Conservation (phyloP, 1,284 basidiomycete species). For the Bondarzewia mesenterica region DNA sequence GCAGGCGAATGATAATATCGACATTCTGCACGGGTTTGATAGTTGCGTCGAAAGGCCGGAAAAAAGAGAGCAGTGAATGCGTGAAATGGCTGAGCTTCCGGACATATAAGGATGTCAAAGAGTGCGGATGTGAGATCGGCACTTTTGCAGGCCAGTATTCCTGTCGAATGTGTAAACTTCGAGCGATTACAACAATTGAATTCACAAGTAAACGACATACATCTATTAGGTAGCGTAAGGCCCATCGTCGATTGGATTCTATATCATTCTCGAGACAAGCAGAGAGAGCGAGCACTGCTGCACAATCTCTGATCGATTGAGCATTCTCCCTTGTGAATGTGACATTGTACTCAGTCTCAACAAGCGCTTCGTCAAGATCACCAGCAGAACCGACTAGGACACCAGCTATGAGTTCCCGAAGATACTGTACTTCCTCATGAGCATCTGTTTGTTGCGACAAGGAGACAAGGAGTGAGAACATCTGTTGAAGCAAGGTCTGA, state of each 20-base stretch:
- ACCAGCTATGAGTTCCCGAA: slow-evolving; percentile 21
- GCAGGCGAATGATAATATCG: slow-evolving; percentile 29
- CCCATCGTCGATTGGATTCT: slow-evolving; percentile 21
- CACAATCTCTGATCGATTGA: slow-evolving; percentile 27
- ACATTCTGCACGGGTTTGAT: slow-evolving; percentile 17
- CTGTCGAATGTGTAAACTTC: slow-evolving; percentile 28
- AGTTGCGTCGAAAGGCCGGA: slow-evolving; percentile 4
- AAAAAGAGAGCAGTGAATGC: slow-evolving; percentile 24
- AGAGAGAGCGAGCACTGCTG: slow-evolving; percentile 18
- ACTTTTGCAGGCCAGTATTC: slow-evolving; percentile 35
- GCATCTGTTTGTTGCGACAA: slow-evolving; percentile 18
- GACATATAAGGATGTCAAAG: slow-evolving; percentile 21
- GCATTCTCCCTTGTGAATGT: slow-evolving; percentile 21
- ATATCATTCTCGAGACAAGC: slow-evolving; percentile 27
- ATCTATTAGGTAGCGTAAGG: slow-evolving; percentile 23
- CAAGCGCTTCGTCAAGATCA: slow-evolving; percentile 19
- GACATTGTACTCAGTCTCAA: slow-evolving; percentile 31
- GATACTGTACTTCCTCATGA: slow-evolving; percentile 17
- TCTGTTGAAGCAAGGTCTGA: slow-evolving; percentile 40
- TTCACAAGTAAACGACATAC: slow-evolving; percentile 12
- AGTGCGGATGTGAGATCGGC: slow-evolving; percentile 18
- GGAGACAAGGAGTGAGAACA: slow-evolving; percentile 42
- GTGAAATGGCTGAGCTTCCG: slow-evolving; percentile 33
- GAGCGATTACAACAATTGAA: neutral
- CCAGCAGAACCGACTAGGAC: slow-evolving; percentile 24